phyloP scores from a whole-genome alignment of 805 yeast species.

The Kazachstania taianensis region DNA sequence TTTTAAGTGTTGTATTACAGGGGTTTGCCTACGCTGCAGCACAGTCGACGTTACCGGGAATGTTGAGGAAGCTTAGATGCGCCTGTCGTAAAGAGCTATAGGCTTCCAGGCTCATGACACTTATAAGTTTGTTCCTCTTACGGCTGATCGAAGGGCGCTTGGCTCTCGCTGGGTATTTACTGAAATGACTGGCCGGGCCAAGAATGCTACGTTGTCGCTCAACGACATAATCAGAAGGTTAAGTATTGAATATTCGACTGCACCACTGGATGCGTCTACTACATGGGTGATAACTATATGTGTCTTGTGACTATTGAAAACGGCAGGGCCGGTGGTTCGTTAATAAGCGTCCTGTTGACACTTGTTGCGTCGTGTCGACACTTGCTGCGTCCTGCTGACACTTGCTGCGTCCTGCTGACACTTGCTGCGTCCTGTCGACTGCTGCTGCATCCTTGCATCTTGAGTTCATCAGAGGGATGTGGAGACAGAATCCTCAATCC shows the following conservation, averaged over 20 bases:
- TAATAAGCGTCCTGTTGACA: constrained; percentile 8
- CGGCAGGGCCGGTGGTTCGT: constrained; percentile 22
- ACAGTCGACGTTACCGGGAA: background rate
- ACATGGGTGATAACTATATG: too few relatives aligned
- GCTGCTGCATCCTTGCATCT: constrained; percentile 2
- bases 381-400: too few relatives aligned
- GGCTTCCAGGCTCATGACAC: constrained; percentile 6
- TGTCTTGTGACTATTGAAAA: too few relatives aligned
- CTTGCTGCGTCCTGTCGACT: too few relatives aligned
- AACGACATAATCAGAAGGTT: constrained; percentile 16
- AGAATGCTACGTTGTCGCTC: constrained; percentile 23
- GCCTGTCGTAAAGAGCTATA: constrained; percentile 4
- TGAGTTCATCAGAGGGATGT: constrained; percentile 17
- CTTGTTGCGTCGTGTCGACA: too few relatives aligned
- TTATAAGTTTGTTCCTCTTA: constrained; percentile 6
- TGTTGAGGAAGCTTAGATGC: background rate
- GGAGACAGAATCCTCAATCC: constrained; percentile 9
- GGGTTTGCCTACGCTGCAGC: background rate
- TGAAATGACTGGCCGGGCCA: constrained; percentile 6
- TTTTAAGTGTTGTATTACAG: background rate
- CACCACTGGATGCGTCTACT: too few relatives aligned
- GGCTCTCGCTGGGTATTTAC: constrained; percentile 16
- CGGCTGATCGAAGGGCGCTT: constrained; percentile 7
- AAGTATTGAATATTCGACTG: constrained; percentile 18
- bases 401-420: too few relatives aligned